Percentiles rank a stretch among this genome's conserved stretches.
Evolutionary conservation across 2,329 filamentous ascomycete species (phyloP).

Genomic region (Aciculosporium take): DNA sequence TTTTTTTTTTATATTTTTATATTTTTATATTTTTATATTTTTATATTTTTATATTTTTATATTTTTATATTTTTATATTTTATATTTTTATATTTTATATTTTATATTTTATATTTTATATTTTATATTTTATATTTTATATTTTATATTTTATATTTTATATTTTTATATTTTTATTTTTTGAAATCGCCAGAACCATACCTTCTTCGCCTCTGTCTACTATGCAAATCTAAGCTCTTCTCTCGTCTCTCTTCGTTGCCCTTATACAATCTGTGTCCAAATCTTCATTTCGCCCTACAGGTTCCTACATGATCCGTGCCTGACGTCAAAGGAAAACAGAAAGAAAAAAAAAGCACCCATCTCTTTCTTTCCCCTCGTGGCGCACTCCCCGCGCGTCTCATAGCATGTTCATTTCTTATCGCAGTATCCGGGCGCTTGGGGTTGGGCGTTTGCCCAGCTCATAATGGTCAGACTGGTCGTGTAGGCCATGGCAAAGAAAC

Average conservation of each 20-base stretch:
- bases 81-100: no score
- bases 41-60: no score
- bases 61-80: no score
- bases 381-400: not conserved
- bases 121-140: not conserved
- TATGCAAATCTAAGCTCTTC: not conserved
- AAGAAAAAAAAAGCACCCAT: not conserved
- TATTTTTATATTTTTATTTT: no score
- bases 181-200: constrained; percentile 1
- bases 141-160: no score
- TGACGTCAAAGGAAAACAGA: not conserved
- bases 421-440: constrained; percentile 38
- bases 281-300: not conserved
- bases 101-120: no score
- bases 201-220: constrained; percentile 1
- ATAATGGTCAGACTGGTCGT: constrained; percentile 75
- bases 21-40: no score
- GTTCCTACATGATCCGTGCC: not conserved
- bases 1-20: no score
- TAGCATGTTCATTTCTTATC: constrained; percentile 22
- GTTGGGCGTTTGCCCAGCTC: constrained; percentile 60
- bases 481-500: constrained; percentile 77
- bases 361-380: not conserved
- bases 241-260: not conserved
- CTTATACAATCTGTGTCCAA: constrained; percentile 3